Percentiles rank a stretch among this genome's conserved stretches.
Evolutionary conservation across 345 rosid genomes (phyloP).

Genomic region (Conringia planisiliqua): DNA sequence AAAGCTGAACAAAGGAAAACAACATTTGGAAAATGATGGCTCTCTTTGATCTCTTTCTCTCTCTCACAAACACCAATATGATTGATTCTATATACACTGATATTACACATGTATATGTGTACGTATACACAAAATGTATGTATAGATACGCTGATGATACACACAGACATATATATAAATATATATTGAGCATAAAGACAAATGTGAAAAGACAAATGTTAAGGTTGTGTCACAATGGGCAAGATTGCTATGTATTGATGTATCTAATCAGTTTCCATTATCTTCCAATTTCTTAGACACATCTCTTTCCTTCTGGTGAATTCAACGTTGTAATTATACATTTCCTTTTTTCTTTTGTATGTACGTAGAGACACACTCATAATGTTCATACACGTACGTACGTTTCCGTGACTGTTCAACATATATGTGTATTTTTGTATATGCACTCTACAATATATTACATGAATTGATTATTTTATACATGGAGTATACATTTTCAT

Average conservation of each 20-base stretch:
- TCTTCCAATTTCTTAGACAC: conserved; percentile 24
- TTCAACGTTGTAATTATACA: conserved; percentile 25
- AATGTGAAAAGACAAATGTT: conserved; percentile 92
- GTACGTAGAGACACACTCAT: conserved; percentile 15
- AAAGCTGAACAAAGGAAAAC: conserved; percentile 39
- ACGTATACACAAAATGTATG: neutral
- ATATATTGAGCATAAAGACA: conserved; percentile 44
- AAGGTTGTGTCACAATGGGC: conserved; percentile 87
- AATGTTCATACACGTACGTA: conserved; percentile 18
- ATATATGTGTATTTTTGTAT: neutral
- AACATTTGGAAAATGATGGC: conserved; percentile 39
- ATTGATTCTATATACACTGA: conserved; percentile 7
- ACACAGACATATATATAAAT: neutral
- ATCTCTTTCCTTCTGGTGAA: conserved; percentile 28
- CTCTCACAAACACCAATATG: conserved; percentile 26
- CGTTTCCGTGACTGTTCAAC: conserved; percentile 1
- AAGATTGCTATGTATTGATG: conserved; percentile 33
- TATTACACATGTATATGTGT: neutral
- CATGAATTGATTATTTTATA: neutral
- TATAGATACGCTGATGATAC: neutral
- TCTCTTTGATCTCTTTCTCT: conserved; percentile 35
- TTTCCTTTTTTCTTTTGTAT: conserved; percentile 1
- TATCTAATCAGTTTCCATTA: conserved; percentile 31
- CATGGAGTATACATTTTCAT: neutral
- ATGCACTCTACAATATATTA: neutral